Evolutionary conservation across 768 basidiomycete species (phyloP), one percentile per base, ranked within the genome.

Genomic region (Naematelia encephala): DNA sequence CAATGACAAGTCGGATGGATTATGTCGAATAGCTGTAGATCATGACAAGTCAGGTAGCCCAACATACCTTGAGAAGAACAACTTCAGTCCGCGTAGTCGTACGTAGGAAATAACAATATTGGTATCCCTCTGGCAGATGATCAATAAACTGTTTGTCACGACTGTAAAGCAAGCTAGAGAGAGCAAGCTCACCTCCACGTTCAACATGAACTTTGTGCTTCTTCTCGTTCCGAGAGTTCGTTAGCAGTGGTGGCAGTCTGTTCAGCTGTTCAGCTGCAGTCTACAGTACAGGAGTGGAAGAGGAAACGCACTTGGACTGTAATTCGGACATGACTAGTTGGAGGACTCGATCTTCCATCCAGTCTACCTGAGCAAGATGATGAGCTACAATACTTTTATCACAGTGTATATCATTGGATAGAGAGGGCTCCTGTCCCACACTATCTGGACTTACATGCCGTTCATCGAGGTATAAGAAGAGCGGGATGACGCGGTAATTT

Each of bases 401-500:
- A n/a, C n/a, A n/a, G n/a, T n/a, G n/a, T n/a, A n/a, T n/a, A n/a
- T n/a, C n/a, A n/a, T n/a, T n/a, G n/a, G n/a, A n/a, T n/a, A n/a
- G 54, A 14, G 19, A 25, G 3, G 21, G 26, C 8, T 1, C 12
- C 28, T 51, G 46, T 1, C 8, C 1, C 8, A 26, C 28, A 21
- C 5, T 5, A 21, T 28, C 30, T 29, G 1, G 50, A 51, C 73
- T 57, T 14, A 89, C 77, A 79, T 96, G 92, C 11, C 84, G 83
- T 63, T 90, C 89, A 70, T 96, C 92, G 26, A 96, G 83, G 76
- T 92, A 93, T 3, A 92, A 78, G 79, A 90, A 91, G 57, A 91
- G 76, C 2, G 91, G 91, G n/a, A 93, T 75, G 13, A 90, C 82
- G 25, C 81, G 82, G 39, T 82, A 83, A 50, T 85, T 81, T 4